Evolutionary conservation across 495 filamentous ascomycete genomes (phyloP).

Genomic region (Astrocystis sublimbata): DNA sequence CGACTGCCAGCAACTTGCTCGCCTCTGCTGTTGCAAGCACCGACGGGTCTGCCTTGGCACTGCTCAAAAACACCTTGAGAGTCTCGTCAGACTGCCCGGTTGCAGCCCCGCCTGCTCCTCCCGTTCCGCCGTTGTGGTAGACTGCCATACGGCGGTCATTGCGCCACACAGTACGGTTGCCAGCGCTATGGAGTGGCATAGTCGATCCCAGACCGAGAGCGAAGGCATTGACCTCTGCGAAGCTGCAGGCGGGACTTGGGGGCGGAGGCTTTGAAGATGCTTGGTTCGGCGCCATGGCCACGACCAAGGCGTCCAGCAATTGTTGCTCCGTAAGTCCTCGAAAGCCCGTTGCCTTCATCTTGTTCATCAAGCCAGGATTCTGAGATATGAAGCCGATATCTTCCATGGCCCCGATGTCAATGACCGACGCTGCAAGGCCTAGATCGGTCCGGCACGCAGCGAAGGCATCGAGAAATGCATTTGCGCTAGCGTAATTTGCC

Average conservation of each 20-base stretch:
- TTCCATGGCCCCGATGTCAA: conserved; percentile 43
- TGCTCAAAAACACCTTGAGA: conserved; percentile 1
- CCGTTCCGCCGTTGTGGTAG: background rate
- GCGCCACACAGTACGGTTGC: conserved; percentile 2
- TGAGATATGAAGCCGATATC: conserved; percentile 27
- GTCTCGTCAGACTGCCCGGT: background rate
- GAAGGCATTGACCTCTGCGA: background rate
- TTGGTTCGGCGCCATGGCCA: background rate
- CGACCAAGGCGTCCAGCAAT: conserved; percentile 9
- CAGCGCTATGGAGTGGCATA: too few species aligned
- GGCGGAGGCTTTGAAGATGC: too few species aligned
- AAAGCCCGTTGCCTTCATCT: background rate
- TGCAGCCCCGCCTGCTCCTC: background rate
- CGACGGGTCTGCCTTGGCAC: background rate
- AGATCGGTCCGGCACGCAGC: conserved; percentile 33
- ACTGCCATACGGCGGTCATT: background rate
- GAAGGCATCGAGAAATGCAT: conserved; percentile 45
- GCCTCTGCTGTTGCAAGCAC: conserved; percentile 14
- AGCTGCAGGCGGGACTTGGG: too few species aligned
- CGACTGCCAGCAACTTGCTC: conserved; percentile 32
- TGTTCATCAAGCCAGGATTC: background rate
- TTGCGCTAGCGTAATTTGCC: conserved; percentile 42
- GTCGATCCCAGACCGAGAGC: background rate
- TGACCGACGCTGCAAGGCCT: conserved; percentile 32
- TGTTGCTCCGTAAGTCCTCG: background rate